Base-by-base conservation (phyloP, 2,329 filamentous ascomycete genomes). In the Pseudopithomyces chartarum region DNA sequence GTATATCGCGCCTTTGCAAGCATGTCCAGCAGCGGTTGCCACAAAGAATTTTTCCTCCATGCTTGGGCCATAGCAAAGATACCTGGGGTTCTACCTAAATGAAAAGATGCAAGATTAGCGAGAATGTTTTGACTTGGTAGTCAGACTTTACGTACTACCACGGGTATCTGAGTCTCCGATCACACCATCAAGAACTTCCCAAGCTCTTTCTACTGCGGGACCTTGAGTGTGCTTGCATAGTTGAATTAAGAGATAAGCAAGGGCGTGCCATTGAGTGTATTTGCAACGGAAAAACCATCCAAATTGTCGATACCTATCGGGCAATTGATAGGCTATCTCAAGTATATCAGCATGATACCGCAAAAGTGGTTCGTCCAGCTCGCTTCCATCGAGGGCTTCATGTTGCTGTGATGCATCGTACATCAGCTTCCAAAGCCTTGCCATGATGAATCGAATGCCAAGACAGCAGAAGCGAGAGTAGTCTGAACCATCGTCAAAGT, bases 211-310 rank as follows among this genome's bases (percentile, higher is more conserved):
- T 0, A 79, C 63, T 3, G 77, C 72, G 1, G 80, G 73, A 11
- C 79, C 79, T 79, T 80, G 82, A 1, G 77, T 74, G 0, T 79
- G 73, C 2, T 78, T 78, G 13, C 77, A 79, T 1, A 81, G 71
- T 62, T 85, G 82, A 12, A 86, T 76, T 26, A 87, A 63, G 0
- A 85, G 74, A 60, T 84, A 87, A 0, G 84, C 82, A 3, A 86
- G 79, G 4, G 84, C 82, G 60, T 86, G 80, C 83, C 84, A 87
- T 57, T 86, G 83, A 0, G 81, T 84, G 65, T 85, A 86, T 0
- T 82, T 84, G 50, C 60, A 63, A 62, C 85, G 81, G 67, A 84
- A 86, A 6, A 85, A 73, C 85, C 85, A 87, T 17, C 82, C 81
- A 80, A 82, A 86, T 45, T 81, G 80, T 10, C 78, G 78, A 52